Evolutionary conservation across 768 basidiomycete genomes (phyloP).

Genomic region (Russula vinacea): DNA sequence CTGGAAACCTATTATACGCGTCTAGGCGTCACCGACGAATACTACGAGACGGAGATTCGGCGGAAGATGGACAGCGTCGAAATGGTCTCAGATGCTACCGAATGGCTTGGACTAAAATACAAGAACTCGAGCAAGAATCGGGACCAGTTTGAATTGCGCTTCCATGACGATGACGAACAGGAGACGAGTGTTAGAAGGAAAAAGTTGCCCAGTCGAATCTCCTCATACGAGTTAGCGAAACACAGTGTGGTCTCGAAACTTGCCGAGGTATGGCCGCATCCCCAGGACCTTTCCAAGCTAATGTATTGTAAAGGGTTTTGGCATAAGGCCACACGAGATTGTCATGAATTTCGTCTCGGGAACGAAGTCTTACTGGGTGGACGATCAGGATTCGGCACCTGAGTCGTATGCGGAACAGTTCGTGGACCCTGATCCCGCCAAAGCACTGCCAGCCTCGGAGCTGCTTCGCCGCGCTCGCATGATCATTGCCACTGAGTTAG

Average conservation of each 20-base stretch:
- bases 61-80: slow-evolving; percentile 77
- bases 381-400: slow-evolving; percentile 81
- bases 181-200: slow-evolving; percentile 53
- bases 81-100: slow-evolving; percentile 83
- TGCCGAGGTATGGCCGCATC: slow-evolving; percentile 58
- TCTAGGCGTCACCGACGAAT: slow-evolving; percentile 65
- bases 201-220: slow-evolving; percentile 81
- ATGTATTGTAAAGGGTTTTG: slow-evolving; percentile 61
- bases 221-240: slow-evolving; percentile 80
- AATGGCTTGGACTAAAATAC: slow-evolving; percentile 87
- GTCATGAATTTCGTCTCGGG: slow-evolving; percentile 76
- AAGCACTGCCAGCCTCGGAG: slow-evolving; percentile 60
- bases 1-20: slow-evolving; percentile 64
- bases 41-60: slow-evolving; percentile 68
- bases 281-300: slow-evolving; percentile 9
- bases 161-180: slow-evolving; percentile 67
- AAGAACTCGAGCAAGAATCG: slow-evolving; percentile 64
- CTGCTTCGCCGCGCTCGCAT: slow-evolving; percentile 70
- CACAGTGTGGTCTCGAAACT: slow-evolving; percentile 72
- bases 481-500: slow-evolving; percentile 85
- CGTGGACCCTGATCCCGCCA: slow-evolving; percentile 61
- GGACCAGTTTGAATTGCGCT: slow-evolving; percentile 52
- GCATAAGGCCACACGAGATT: slow-evolving; percentile 74
- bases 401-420: slow-evolving; percentile 83
- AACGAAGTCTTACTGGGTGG: slow-evolving; percentile 62